Base-by-base conservation (phyloP, 2,329 filamentous ascomycete genomes). In the Neonectria neomacrospora region DNA sequence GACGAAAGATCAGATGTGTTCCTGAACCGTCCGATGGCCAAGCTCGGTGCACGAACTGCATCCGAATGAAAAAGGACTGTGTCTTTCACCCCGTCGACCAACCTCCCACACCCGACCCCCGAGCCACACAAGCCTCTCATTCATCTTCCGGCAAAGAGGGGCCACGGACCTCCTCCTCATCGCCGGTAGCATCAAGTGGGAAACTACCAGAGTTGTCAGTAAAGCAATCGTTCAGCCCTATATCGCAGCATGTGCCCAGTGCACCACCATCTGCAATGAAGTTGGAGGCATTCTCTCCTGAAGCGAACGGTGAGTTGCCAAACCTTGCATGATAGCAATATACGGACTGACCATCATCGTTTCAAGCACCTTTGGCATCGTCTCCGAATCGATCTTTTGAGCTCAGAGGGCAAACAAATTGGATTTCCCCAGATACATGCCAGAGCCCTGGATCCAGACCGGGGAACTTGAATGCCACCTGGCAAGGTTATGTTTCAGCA, bases 1-100 rank as follows among this genome's bases (percentile, higher is more conserved):
- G 92, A 76, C 90, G 95, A 71, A 98, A 98, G 80, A 98, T 98
- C 66, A 87, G 95, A 79, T 98, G 95, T 78, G 88, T 97, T 54
- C 85, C 93, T 45, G 88, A 92, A 9, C 85, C 88, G 52, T 88
- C 90, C 67, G 93, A 96, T 71, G 76, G 84, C 10, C 88, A 92
- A 73, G 89, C 90, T 48, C 90, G 94, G 67, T 98, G 95, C 80
- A 88, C 91, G 68, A 97, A 97, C 81, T 98, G 95, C 80, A 97
- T 97, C 73, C 89, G 94, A 50, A 82, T 98, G 75, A 96, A 96
- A 79, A 97, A 97, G 75, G 93, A 97, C 68, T 98, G 95, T 79
- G 93, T 91, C 75, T 98, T 97, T 79, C 92, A 90, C 71, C 92
- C 94, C 0, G 94, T 97, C 22, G 94, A 97, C 68, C 92, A 94